Conservation (phyloP, 495 filamentous ascomycete genomes). For the Hypoxylon cercidicola region DNA sequence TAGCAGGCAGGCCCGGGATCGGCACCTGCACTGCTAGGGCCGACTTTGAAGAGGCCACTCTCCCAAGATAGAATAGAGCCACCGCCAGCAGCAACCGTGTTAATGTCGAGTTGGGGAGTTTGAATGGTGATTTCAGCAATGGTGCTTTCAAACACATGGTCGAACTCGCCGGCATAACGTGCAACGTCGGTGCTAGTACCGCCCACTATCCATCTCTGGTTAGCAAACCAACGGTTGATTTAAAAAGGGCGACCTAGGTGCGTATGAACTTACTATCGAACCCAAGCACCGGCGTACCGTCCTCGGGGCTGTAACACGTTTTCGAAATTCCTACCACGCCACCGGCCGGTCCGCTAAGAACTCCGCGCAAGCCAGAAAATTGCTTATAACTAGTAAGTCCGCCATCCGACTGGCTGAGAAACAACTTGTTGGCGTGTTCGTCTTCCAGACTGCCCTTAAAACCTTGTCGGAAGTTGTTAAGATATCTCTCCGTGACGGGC, state of each 20-base stretch:
- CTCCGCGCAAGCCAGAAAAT: constrained; percentile 78
- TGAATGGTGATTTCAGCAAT: constrained; percentile 96
- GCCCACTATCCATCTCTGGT: no score
- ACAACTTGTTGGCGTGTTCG: constrained; percentile 63
- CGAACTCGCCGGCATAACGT: constrained; percentile 81
- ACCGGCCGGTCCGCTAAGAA: constrained; percentile 81
- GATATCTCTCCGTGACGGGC: constrained; percentile 95
- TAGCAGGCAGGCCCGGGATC: constrained; percentile 44
- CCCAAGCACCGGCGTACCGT: constrained; percentile 91
- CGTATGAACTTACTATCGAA: no score
- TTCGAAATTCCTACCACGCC: constrained; percentile 93
- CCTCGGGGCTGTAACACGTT: constrained; percentile 75
- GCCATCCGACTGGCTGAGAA: constrained; percentile 90
- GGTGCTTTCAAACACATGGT: constrained; percentile 97
- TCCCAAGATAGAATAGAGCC: constrained; percentile 44
- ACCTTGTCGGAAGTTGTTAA: constrained; percentile 82
- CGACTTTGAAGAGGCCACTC: constrained; percentile 34
- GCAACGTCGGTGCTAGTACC: constrained; percentile 97
- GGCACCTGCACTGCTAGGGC: constrained; percentile 33
- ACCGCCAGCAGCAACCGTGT: constrained; percentile 71
- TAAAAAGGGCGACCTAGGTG: no score
- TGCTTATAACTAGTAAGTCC: constrained; percentile 78
- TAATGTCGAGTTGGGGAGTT: constrained; percentile 95
- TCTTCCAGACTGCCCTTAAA: constrained; percentile 73
- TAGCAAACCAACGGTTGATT: no score